These are phyloP conservation scores for Rhododendron ovatum DNA, from an alignment of 148 eudicot genomes.

Conservation along the genomic window DNA sequence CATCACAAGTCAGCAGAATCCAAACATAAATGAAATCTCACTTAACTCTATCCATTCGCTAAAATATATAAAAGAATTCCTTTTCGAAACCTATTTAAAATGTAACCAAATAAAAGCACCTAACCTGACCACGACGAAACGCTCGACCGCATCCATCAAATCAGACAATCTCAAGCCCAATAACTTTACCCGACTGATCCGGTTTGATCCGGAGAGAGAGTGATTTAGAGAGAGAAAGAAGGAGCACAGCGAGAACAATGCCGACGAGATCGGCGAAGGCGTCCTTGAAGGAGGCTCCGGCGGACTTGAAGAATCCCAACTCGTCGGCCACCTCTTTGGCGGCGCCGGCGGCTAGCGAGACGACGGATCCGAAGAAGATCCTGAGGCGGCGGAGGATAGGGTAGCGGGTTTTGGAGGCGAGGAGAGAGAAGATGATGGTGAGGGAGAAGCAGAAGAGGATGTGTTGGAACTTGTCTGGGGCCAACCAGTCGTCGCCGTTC, in stretches of 20 bases:
- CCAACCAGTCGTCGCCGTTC: conserved; percentile 51
- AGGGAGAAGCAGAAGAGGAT: conserved; percentile 60
- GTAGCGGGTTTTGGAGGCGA: conserved; percentile 32
- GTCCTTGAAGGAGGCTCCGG: conserved; percentile 71
- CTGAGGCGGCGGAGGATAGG: conserved; percentile 48
- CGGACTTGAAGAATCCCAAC: conserved; percentile 60
- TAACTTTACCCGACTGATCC: conserved; percentile 4
- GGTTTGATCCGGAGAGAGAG: conserved; percentile 13
- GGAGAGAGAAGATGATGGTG: conserved; percentile 39
- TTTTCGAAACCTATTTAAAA: neutral
- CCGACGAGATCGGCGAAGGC: conserved; percentile 56
- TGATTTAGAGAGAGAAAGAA: conserved; percentile 16
- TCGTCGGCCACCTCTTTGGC: conserved; percentile 79
- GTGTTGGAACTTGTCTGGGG: conserved; percentile 64
- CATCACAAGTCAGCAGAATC: no score
- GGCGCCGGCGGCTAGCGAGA: conserved; percentile 68
- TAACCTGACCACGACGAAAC: neutral
- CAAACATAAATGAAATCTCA: neutral
- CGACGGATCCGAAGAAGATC: conserved; percentile 36
- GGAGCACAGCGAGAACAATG: conserved; percentile 33
- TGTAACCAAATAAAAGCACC: neutral
- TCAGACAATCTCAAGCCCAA: conserved; percentile 34
- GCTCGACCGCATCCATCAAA: neutral
- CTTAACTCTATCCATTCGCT: neutral
- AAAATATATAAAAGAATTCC: no score